Conservation (phyloP, 2,329 filamentous ascomycete genomes). For the Colletotrichum salicis region DNA sequence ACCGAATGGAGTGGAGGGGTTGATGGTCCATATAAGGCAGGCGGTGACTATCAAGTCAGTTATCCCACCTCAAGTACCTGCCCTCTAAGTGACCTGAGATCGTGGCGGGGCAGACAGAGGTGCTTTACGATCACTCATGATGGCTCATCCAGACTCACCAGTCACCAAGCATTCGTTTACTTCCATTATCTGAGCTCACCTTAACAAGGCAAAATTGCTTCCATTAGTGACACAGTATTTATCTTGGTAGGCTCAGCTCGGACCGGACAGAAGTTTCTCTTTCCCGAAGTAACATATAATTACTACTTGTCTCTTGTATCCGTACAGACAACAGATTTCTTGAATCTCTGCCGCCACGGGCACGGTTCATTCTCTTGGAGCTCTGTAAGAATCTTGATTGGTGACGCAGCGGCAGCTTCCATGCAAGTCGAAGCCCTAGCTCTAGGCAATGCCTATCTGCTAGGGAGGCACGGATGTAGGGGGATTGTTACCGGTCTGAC, state of each 20-base stretch:
- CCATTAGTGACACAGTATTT: too few species aligned
- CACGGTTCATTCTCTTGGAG: background rate
- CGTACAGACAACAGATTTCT: background rate
- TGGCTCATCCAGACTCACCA: background rate
- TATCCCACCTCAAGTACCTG: background rate
- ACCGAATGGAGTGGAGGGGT: constrained; percentile 18
- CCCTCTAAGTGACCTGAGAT: background rate
- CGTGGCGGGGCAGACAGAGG: background rate
- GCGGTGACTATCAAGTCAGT: background rate
- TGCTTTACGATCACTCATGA: background rate
- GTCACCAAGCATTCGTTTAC: background rate
- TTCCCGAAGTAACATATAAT: background rate
- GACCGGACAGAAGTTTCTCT: background rate
- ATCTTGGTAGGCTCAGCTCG: background rate
- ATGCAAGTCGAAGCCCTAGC: background rate
- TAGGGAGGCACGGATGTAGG: too few species aligned
- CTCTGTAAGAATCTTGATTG: background rate
- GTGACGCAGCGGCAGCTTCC: background rate
- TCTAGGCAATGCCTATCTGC: background rate
- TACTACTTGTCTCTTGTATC: background rate
- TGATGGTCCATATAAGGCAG: background rate
- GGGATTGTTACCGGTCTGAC: background rate
- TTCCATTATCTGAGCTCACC: background rate
- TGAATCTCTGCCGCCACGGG: background rate
- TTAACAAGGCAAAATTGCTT: too few species aligned